Conservation (phyloP, 805 yeast genomes). For the Jamesozyma jinghongensis region DNA sequence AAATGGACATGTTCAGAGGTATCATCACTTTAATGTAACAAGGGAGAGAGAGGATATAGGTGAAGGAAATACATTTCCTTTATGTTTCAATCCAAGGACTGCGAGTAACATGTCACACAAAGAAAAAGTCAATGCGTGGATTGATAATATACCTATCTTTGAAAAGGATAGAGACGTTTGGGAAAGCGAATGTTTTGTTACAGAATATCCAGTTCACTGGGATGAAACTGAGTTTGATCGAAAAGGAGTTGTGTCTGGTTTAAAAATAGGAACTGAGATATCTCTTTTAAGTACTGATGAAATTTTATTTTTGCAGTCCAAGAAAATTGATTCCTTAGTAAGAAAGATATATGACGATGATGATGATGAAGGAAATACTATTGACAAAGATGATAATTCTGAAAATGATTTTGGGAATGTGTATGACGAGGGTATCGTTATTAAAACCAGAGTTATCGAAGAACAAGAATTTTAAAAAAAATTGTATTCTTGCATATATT, state of each 20-base stretch:
- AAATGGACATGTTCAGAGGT: not conserved
- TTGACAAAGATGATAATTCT: not conserved
- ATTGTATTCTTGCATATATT: too few species aligned
- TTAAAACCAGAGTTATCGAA: not conserved
- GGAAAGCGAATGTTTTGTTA: constrained; percentile 18
- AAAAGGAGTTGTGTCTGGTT: not conserved
- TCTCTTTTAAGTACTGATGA: constrained; percentile 14
- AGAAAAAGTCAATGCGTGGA: constrained; percentile 63
- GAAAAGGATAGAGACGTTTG: constrained; percentile 12
- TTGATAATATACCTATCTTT: constrained; percentile 45
- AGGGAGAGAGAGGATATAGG: not conserved
- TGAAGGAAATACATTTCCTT: constrained; percentile 31
- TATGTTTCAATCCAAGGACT: constrained; percentile 50
- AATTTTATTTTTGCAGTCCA: constrained; percentile 16
- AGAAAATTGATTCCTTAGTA: constrained; percentile 17
- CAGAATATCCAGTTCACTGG: constrained; percentile 24
- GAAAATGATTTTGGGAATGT: not conserved
- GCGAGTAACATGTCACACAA: constrained; percentile 53
- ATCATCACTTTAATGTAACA: not conserved
- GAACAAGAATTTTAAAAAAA: too few species aligned
- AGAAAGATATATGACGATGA: constrained; percentile 11
- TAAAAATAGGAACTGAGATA: not conserved
- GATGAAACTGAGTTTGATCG: constrained; percentile 28
- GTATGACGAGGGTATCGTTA: not conserved
- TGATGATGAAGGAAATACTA: not conserved